Base-by-base conservation (phyloP, 108 stramenopile species). In the Conticribra weissflogii region DNA sequence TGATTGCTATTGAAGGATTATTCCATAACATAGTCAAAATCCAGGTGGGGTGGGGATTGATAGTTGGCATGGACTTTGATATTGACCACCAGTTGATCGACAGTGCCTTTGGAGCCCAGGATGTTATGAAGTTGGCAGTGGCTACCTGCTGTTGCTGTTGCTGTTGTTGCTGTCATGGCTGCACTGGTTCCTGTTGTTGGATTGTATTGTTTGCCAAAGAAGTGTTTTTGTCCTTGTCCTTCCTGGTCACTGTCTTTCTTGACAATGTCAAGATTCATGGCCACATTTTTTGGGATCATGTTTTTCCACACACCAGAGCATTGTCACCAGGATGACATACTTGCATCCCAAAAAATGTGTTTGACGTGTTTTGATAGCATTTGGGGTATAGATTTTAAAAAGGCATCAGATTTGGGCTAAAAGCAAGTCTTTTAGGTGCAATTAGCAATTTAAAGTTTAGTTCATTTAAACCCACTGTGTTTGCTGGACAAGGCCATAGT, bases 1-100 rank as follows among this genome's bases (percentile, higher is more conserved):
- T 22, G 28, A 12, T 56, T 29, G 3, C 55, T 33, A 23, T 68
- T 49, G 56, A 68, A 57, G 24, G 67, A 68, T 3, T 68, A 54
- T 58, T 68, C 53, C 7, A 68, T 53, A 31, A 68, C 57, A 55
- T 68, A 30, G 21, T 68, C 67, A 58, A 68, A 68, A 55, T 68
- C 67, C 36, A 68, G 46, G 21, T 56, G 31, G 14, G 54, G 54
- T 1, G 33, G 28, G 8, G 55, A 55, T 12, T 41, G 41, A 46
- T 57, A 68, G 29, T 68, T 54, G 3, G 55, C 67, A 41, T 55
- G 45, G 15, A 68, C 55, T 58, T 57, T 47, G 17, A 68, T 45
- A 29, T 68, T 30, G 3, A 68, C 54, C 9, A 53, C 41, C 2
- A 68, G 54, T 29, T 53, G 54, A 44, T 54, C 52, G 7, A 31